A percentile compares a stretch with the other conserved stretches of the same genome.
Conservation (phyloP, 1,284 basidiomycete genomes). For the Xerocomus cyaneibrunnescens region DNA sequence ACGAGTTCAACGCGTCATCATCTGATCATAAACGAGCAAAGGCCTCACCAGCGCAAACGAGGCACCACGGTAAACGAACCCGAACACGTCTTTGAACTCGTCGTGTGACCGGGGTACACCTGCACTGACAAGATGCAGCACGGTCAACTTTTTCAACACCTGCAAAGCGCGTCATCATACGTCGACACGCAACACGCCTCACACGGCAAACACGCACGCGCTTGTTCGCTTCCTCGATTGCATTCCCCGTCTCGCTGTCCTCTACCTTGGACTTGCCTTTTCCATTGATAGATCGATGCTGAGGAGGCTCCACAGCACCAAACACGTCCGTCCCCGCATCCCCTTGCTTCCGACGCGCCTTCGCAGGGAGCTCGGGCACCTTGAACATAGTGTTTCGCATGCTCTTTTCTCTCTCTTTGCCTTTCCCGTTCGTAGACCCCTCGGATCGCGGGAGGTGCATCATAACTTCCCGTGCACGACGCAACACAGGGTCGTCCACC, state of each 20-base stretch:
- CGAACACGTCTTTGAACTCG: slow-evolving; percentile 61
- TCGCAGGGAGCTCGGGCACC: slow-evolving; percentile 46
- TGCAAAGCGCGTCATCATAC: slow-evolving; percentile 19
- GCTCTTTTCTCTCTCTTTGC: slow-evolving; percentile 6
- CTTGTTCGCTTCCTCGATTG: slow-evolving; percentile 45
- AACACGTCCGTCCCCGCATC: slow-evolving; percentile 49
- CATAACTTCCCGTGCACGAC: slow-evolving; percentile 39
- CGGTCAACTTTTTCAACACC: slow-evolving; percentile 46
- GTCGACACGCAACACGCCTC: not conserved
- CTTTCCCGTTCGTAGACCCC: slow-evolving; percentile 4
- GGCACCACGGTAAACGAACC: slow-evolving; percentile 53
- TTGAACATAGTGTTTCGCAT: slow-evolving; percentile 40
- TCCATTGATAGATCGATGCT: slow-evolving; percentile 15
- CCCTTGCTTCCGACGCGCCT: slow-evolving; percentile 29
- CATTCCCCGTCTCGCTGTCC: slow-evolving; percentile 15
- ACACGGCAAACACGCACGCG: slow-evolving; percentile 30
- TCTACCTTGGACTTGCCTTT: slow-evolving; percentile 30
- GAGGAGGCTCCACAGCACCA: slow-evolving; percentile 35
- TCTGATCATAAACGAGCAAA: not conserved
- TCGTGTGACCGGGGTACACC: slow-evolving; percentile 55
- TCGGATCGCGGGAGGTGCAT: slow-evolving; percentile 33
- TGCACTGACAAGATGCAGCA: slow-evolving; percentile 38
- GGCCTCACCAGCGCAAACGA: slow-evolving; percentile 53
- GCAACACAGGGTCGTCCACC: slow-evolving; percentile 30
- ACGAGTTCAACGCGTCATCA: not conserved